phyloP scores from a whole-genome alignment of 1,284 basidiomycete genomes.

The Prillingera fragicola region DNA sequence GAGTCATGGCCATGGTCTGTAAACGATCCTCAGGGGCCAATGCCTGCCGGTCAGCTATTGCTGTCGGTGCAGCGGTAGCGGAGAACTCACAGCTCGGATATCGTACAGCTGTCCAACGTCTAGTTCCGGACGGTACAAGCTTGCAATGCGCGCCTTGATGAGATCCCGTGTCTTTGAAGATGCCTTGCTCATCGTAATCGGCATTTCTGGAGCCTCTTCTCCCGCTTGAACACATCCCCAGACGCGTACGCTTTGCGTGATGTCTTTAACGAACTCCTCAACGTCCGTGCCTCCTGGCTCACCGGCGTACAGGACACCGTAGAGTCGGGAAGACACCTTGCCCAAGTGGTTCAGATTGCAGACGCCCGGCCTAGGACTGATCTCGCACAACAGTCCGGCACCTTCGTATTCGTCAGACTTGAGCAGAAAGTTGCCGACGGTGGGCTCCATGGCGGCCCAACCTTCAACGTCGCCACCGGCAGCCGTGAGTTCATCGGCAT shows the following conservation, averaged over 20 bases:
- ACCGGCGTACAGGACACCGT: slow-evolving; percentile 13
- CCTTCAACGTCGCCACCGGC: slow-evolving; percentile 12
- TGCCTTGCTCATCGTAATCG: slow-evolving; percentile 1
- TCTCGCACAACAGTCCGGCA: slow-evolving; percentile 3
- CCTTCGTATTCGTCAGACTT: slow-evolving; percentile 2
- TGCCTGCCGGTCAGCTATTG: slow-evolving; percentile 13
- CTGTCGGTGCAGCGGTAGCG: too few species aligned
- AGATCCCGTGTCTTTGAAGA: slow-evolving; percentile 6
- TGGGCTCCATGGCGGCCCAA: slow-evolving; percentile 8
- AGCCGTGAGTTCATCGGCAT: slow-evolving; percentile 20
- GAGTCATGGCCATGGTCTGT: slow-evolving; percentile 36
- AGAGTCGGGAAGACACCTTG: slow-evolving; percentile 21
- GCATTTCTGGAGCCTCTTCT: not conserved
- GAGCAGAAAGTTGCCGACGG: not conserved
- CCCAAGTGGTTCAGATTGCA: slow-evolving; percentile 26
- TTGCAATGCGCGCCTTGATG: slow-evolving; percentile 13
- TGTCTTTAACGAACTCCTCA: too few species aligned
- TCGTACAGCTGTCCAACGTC: slow-evolving; percentile 25
- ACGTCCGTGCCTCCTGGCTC: not conserved
- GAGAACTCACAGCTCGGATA: slow-evolving; percentile 30
- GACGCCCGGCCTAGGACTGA: slow-evolving; percentile 3
- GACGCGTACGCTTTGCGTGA: too few species aligned
- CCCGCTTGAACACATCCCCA: too few species aligned
- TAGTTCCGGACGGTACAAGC: slow-evolving; percentile 18
- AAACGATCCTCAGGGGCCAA: slow-evolving; percentile 12